Evolutionary conservation across 176 grass and related monocot species (phyloP), one percentile per base, ranked within the genome.

Genomic region (Musa itinerans): DNA sequence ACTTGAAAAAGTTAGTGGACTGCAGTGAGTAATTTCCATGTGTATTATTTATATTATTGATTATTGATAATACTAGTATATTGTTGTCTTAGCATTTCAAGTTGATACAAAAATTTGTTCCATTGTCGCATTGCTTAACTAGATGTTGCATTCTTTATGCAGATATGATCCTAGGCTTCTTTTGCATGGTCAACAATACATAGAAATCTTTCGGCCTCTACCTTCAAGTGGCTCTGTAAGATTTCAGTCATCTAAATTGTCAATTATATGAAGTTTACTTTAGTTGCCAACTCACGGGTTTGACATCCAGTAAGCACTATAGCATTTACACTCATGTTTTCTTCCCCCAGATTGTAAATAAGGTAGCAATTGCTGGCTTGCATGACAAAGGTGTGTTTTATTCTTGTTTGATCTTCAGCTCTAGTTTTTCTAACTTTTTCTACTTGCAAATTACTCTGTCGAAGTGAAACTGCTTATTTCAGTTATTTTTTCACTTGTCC

Each of bases 121-220:
- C 6, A 43, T 43, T 43, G 34, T 43, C 4, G 4, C 34, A 6
- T 43, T 43, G 34, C 15, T 70, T n/a, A 70, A 20, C 8, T 53
- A 16, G 19, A 55, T 56, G 20, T 17, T 74, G 11, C 13, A 26
- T 81, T 11, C 75, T 23, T 78, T 83, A 78, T 85, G 68, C 76
- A 98, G 90, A 76, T 83, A 85, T 53, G 90, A 98, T 82, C 74
- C 69, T 74, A 86, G 72, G 24, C 88, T 98, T 78, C 63, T 98
- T 78, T 86, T 98, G 80, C 94, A 98, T 25, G 90, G 90, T 73
- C 94, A 98, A 79, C 94, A 98, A n/a, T 98, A 98, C 84, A 98
- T 98, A 69, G 90, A 98, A 78, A 85, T 98, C 26, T 87, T 87
- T 53, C 82, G 52, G 71, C 75, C 84, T 74, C 85, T 98, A 75